Percentiles rank a stretch among this genome's conserved stretches.
Conservation (phyloP, 805 yeast genomes). For the Candida sonorensis region DNA sequence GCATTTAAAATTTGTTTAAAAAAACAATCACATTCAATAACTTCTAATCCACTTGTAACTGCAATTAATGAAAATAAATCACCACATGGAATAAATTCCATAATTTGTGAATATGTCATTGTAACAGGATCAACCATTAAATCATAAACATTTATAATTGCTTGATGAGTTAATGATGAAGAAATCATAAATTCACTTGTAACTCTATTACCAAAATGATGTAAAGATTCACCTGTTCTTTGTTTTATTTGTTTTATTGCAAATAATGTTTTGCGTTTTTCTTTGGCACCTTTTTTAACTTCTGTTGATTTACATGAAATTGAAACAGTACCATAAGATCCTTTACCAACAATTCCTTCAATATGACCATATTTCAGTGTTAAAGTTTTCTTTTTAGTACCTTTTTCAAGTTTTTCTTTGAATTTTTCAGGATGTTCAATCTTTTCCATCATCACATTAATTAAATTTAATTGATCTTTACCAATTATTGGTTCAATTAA, state of each 20-base stretch:
- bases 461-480: conserved; percentile 39
- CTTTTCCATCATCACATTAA: conserved; percentile 39
- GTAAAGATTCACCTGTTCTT: conserved; percentile 49
- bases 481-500: conserved; percentile 44
- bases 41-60: conserved; percentile 45
- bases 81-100: conserved; percentile 94
- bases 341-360: conserved; percentile 42
- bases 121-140: conserved; percentile 66
- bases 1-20: conserved; percentile 83
- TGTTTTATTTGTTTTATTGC: conserved; percentile 75
- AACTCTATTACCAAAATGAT: conserved; percentile 59
- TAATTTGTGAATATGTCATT: conserved; percentile 76
- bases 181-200: conserved; percentile 90
- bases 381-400: conserved; percentile 29
- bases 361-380: conserved; percentile 44
- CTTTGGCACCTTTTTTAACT: conserved; percentile 30
- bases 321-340: conserved; percentile 42
- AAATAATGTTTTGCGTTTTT: conserved; percentile 40
- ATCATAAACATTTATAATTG: conserved; percentile 72
- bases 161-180: conserved; percentile 65
- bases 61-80: conserved; percentile 60
- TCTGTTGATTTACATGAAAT: conserved; percentile 35
- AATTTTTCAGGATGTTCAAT: conserved; percentile 36
- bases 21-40: conserved; percentile 78
- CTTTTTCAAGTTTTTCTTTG: conserved; percentile 21